Conservation (phyloP, 2,329 filamentous ascomycete genomes). For the Seiridium cupressi region DNA sequence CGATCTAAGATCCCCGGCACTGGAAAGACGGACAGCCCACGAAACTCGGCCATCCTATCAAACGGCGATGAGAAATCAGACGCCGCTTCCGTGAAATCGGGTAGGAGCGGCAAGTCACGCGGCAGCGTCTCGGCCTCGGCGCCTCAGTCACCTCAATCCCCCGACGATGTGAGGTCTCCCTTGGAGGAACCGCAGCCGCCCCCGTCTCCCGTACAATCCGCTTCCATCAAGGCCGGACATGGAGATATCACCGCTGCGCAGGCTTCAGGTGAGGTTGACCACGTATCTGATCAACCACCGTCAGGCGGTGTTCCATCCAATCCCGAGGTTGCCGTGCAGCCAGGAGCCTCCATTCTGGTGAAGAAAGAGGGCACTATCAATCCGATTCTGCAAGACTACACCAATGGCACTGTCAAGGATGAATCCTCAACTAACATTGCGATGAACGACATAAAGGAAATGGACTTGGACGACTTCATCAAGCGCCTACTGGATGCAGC, state of each 20-base stretch:
- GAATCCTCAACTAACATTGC: slow-evolving; percentile 59
- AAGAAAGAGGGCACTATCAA: slow-evolving; percentile 72
- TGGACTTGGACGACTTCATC: slow-evolving; percentile 97
- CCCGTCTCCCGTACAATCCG: slow-evolving; percentile 83
- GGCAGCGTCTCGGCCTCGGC: slow-evolving; percentile 40
- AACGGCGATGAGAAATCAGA: slow-evolving; percentile 73
- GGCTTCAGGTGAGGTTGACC: slow-evolving; percentile 85
- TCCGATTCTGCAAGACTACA: slow-evolving; percentile 49
- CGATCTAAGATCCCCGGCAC: slow-evolving; percentile 84
- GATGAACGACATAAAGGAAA: slow-evolving; percentile 87
- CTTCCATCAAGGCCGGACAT: slow-evolving; percentile 69
- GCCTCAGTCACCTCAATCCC: slow-evolving; percentile 39
- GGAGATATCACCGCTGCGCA: slow-evolving; percentile 80
- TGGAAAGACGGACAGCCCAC: slow-evolving; percentile 75
- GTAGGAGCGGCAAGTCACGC: slow-evolving; percentile 57
- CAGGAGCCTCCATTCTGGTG: slow-evolving; percentile 86
- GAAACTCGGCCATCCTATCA: slow-evolving; percentile 67
- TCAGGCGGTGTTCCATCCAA: slow-evolving; percentile 60
- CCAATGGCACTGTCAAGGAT: slow-evolving; percentile 44
- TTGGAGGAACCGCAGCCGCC: slow-evolving; percentile 59
- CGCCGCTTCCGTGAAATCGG: slow-evolving; percentile 71
- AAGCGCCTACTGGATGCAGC: slow-evolving; percentile 89
- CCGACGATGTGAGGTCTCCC: slow-evolving; percentile 37
- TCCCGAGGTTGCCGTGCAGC: slow-evolving; percentile 58
- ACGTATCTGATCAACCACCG: slow-evolving; percentile 88